Evolutionary conservation across 257 asterid genomes (phyloP), one percentile per base, ranked within the genome.

Genomic region (Striga asiatica): DNA sequence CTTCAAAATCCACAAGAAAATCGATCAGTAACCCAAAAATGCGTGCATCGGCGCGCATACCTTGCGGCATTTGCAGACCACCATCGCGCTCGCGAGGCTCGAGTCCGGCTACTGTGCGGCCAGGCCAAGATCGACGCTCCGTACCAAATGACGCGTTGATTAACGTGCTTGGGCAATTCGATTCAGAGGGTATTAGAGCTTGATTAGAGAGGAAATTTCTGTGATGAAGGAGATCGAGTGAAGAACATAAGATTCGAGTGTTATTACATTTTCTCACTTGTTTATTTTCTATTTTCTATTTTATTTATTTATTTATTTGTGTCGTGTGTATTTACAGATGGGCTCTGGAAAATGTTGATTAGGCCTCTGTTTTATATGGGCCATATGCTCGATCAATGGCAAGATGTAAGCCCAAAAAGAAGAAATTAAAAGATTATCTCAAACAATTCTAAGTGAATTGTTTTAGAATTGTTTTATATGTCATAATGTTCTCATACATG

Each of bases 21-120:
- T 13, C 35, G 20, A 9, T 22, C 5, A 35, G 18, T 1, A 31
- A 45, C 3, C 23, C 11, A 8, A 6, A 46, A 64, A 13, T 58
- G 0, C n/a, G n/a, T 12, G 17, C 50, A 62, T 38, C 60, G 31
- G 21, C 28, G 18, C 19, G 24, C 10, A 8, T 69, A 88, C 97
- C 96, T 89, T 89, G 65, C 95, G 95, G 82, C 97, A 89, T 81
- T 85, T 89, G 62, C 97, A 85, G 80, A 89, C 97, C 76, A 89
- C 97, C 97, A 89, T 89, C 39, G 79, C 76, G 70, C 55, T 42
- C 56, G 72, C 79, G 5, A 64, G 67, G 66, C 8, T 48, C 54
- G 52, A 47, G 48, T 7, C 24, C 50, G 17, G 58, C 67, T 47
- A 47, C n/a, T 38, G 52, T 50, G 24, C 12, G 46, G 52, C 57